Evolutionary conservation across 2,329 filamentous ascomycete species (phyloP).

Genomic region (Taxawa tesnikishii): DNA sequence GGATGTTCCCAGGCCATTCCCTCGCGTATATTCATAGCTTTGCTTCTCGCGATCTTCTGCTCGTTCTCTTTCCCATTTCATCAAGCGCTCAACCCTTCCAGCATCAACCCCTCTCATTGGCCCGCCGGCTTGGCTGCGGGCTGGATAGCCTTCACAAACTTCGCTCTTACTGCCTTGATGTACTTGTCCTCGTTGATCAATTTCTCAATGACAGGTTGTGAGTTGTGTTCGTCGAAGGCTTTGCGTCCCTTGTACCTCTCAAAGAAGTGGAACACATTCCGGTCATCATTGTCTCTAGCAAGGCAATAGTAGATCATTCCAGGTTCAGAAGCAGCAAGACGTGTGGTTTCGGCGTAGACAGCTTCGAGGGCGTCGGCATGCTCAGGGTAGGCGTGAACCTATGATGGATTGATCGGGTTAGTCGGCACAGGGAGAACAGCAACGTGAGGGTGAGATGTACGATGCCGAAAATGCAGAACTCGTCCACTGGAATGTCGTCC

Average conservation of each 20-base stretch:
- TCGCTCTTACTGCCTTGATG: not conserved
- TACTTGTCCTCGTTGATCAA: constrained; percentile 9
- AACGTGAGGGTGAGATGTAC: not conserved
- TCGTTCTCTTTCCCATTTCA: too few species aligned
- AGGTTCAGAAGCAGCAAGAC: constrained; percentile 14
- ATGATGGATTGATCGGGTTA: not conserved
- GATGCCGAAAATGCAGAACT: not conserved
- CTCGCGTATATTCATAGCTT: too few species aligned
- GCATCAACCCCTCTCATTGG: too few species aligned
- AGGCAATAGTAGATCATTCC: constrained; percentile 20
- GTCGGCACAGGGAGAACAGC: too few species aligned
- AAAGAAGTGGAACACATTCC: constrained; percentile 22
- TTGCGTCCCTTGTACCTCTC: constrained; percentile 17
- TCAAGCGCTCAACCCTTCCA: too few species aligned
- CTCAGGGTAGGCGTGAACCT: constrained; percentile 17
- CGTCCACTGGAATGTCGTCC: not conserved
- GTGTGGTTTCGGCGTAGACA: constrained; percentile 19
- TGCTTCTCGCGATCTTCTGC: too few species aligned
- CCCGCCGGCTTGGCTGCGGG: too few species aligned
- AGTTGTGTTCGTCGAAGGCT: constrained; percentile 20
- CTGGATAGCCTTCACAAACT: not conserved
- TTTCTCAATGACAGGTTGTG: constrained; percentile 17
- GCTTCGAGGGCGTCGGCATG: constrained; percentile 20
- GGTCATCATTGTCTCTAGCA: constrained; percentile 16
- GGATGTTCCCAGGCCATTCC: too few species aligned